Conservation (phyloP, 768 basidiomycete species). For the Pulveroboletus sp. region DNA sequence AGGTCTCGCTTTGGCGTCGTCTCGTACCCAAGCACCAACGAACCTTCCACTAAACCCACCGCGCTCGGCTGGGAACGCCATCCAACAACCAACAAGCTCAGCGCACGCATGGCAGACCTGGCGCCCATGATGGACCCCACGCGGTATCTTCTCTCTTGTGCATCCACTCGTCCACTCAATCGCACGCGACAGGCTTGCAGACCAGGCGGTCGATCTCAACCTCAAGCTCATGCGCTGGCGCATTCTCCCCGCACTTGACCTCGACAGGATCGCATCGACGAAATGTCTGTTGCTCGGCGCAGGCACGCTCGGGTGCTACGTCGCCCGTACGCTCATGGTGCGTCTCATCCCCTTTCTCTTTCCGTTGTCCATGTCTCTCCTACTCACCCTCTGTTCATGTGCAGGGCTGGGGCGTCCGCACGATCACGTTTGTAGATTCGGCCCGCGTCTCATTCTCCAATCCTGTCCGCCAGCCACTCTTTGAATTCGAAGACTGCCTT, state of each 20-base stretch:
- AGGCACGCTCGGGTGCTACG: conserved; percentile 96
- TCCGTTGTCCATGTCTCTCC: too few species aligned
- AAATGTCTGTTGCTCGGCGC: conserved; percentile 88
- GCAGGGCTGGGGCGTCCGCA: conserved; percentile 95
- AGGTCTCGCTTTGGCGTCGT: conserved; percentile 65
- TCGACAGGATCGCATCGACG: conserved; percentile 82
- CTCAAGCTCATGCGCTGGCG: conserved; percentile 98
- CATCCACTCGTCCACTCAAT: not conserved
- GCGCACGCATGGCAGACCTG: conserved; percentile 83
- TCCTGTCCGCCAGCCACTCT: conserved; percentile 95
- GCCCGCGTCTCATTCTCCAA: conserved; percentile 93
- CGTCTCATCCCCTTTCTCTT: rapidly evolving
- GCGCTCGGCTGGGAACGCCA: conserved; percentile 98
- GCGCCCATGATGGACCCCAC: conserved; percentile 96
- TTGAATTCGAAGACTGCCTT: conserved; percentile 92
- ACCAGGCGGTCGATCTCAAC: conserved; percentile 97
- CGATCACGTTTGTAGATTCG: conserved; percentile 91
- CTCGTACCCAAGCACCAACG: conserved; percentile 14
- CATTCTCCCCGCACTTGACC: conserved; percentile 82
- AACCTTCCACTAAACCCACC: conserved; percentile 39
- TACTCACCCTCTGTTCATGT: not conserved
- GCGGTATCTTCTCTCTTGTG: conserved; percentile 43
- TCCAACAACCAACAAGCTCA: conserved; percentile 72
- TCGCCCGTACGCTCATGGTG: conserved; percentile 86
- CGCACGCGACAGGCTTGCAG: conserved; percentile 61